Evolutionary conservation across 176 grass and related monocot genomes (phyloP).

Genomic region (Aegilops umbellulata): DNA sequence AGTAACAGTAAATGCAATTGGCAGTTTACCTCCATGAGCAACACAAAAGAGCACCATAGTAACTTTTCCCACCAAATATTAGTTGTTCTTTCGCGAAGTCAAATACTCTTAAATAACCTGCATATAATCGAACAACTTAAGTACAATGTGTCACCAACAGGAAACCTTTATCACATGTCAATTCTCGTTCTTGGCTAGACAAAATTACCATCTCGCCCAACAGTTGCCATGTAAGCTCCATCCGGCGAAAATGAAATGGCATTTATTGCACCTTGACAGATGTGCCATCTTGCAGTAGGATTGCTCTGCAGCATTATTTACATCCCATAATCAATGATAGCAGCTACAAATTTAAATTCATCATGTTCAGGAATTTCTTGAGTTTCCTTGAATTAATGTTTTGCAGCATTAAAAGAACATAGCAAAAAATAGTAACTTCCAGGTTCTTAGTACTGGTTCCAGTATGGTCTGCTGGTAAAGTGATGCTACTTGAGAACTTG

Average conservation of each 20-base stretch:
- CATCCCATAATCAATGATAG: constrained; percentile 39
- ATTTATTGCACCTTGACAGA: constrained; percentile 92
- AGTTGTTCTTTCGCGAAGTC: constrained; percentile 81
- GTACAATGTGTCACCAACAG: background rate
- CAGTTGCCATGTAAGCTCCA: constrained; percentile 79
- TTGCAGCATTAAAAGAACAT: constrained; percentile 6
- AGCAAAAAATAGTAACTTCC: background rate
- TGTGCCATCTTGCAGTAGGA: constrained; percentile 91
- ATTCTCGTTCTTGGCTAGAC: constrained; percentile 17
- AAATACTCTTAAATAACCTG: constrained; percentile 99
- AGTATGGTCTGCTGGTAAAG: too few relatives aligned
- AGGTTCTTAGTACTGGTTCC: background rate
- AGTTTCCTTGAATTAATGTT: background rate
- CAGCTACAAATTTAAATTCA: background rate
- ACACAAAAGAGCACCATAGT: constrained; percentile 94
- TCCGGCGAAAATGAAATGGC: constrained; percentile 84
- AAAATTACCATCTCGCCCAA: constrained; percentile 90
- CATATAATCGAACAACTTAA: constrained; percentile 36
- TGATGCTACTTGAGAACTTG: too few relatives aligned
- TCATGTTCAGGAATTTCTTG: constrained; percentile 13
- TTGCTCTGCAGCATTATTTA: constrained; percentile 67
- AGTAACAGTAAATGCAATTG: constrained; percentile 18
- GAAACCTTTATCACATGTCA: background rate
- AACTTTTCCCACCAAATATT: constrained; percentile 97
- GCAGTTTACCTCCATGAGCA: constrained; percentile 93